Conservation (phyloP, 352 stramenopile genomes). For the Peronosclerospora sorghi region DNA sequence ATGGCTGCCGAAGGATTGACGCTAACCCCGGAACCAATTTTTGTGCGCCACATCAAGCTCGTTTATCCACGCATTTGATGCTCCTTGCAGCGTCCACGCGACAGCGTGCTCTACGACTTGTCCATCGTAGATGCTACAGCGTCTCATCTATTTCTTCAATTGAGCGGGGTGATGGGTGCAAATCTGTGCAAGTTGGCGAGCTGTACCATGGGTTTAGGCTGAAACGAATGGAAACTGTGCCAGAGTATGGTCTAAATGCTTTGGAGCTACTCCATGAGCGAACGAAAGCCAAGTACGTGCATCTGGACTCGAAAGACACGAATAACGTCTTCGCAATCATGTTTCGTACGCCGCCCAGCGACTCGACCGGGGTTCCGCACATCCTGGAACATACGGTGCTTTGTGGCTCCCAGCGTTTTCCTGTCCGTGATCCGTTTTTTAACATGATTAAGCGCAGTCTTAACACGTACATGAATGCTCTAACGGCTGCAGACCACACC, state of each 20-base stretch:
- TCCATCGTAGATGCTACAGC: background rate
- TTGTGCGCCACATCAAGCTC: no score
- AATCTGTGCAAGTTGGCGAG: conserved; percentile 42
- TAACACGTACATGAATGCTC: conserved; percentile 99
- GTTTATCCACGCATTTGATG: conserved; percentile 8
- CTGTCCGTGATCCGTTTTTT: conserved; percentile 98
- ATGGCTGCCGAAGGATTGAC: no score
- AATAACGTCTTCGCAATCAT: conserved; percentile 91
- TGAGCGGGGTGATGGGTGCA: conserved; percentile 43
- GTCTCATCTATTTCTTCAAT: conserved; percentile 4
- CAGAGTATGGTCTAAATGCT: conserved; percentile 77
- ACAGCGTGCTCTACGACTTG: background rate
- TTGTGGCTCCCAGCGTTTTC: conserved; percentile 93
- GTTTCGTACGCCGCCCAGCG: conserved; percentile 94
- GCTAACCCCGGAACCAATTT: no score
- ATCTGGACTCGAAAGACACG: conserved; percentile 70
- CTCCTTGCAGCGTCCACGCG: conserved; percentile 8
- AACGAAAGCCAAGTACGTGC: conserved; percentile 71
- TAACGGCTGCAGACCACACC: conserved; percentile 97
- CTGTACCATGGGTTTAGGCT: conserved; percentile 72
- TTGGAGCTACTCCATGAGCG: conserved; percentile 59
- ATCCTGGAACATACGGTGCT: conserved; percentile 96
- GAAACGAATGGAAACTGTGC: conserved; percentile 42
- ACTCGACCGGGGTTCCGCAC: conserved; percentile 95
- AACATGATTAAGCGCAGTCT: conserved; percentile 97